Base-by-base conservation (phyloP, 2,329 filamentous ascomycete genomes). In the Colletotrichum sansevieriae region DNA sequence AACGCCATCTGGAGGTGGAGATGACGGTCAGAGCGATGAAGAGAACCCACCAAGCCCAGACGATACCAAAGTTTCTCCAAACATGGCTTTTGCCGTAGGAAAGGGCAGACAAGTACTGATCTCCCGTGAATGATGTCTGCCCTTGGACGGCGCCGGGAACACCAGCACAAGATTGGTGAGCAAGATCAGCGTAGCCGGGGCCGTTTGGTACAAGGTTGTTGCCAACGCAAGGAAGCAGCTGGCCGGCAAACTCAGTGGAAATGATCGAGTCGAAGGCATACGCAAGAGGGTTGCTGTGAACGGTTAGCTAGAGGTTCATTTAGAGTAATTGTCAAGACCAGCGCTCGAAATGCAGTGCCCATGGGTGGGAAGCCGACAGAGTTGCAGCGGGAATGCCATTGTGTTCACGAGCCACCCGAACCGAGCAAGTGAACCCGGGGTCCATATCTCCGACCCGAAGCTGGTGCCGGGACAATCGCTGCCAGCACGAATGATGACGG, bases 241-340 rank as follows among this genome's bases (percentile, higher is more conserved):
- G 80, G 39, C 79, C 80, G 71, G 91, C 84, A 65, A 94, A 93
- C 75, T 94, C 91, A 72, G 94, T 94, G 0, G 89, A 83, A 74
- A 93, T 83, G 0, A 94, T 77, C 0, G 86, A 86, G 71, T 93
- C 89, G 65, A 93, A 94, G 0, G 84, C 89, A 66, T 93, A 93
- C 0, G 91, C 87, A 3, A 94, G 79, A 0, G 91, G 91, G 71
- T 91, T 85, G 22, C 91, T 85, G 12, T 22, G 12, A 4, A 33
- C 5, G 12, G 15, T 37, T 13, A 35, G 25, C 46, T 10, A 47
- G 41, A 15, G 10, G 4, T 39, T 15, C 10, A 39, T 39, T 9
- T 7, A 29, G 29, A 29, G 7, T 9, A 29, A 8, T 9, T 9
- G 29, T 29, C 8, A 9, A 29, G 29, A 9, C 29, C 1, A 29